Conservation (phyloP, 176 grass and related monocot genomes). For the Guadua angustifolia region DNA sequence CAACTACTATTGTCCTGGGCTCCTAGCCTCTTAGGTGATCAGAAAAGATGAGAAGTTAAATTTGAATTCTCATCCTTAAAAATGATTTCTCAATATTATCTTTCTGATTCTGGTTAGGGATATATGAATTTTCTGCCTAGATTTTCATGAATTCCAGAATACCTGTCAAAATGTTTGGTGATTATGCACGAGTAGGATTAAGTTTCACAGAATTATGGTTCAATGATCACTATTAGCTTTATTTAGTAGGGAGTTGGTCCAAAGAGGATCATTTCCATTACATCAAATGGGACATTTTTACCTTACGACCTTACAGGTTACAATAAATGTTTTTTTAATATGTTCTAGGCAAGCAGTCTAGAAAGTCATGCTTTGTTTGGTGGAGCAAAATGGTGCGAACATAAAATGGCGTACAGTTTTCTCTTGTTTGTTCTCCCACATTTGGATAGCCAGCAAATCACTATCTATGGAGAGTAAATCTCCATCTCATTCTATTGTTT, state of each 20-base stretch:
- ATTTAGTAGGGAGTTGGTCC: neutral
- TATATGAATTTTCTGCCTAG: neutral
- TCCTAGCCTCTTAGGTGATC: neutral
- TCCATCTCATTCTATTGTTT: neutral
- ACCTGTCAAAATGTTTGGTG: neutral
- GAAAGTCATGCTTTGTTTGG: neutral
- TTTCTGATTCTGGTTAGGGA: neutral
- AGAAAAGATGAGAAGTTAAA: neutral
- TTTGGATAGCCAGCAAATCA: neutral
- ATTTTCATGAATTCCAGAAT: neutral
- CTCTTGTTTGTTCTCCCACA: neutral
- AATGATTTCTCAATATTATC: constrained; percentile 10
- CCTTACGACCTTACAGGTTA: neutral
- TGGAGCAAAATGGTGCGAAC: neutral
- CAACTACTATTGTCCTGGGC: neutral
- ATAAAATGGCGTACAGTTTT: neutral
- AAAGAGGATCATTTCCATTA: neutral
- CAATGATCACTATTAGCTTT: neutral
- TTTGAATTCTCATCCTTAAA: neutral
- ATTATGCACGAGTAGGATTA: neutral
- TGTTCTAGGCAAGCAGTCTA: neutral
- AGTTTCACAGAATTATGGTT: neutral
- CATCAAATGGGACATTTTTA: neutral
- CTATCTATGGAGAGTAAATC: neutral
- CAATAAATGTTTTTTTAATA: neutral